Base-by-base conservation (phyloP, 495 filamentous ascomycete genomes). In the Aspergillus ellipticus region DNA sequence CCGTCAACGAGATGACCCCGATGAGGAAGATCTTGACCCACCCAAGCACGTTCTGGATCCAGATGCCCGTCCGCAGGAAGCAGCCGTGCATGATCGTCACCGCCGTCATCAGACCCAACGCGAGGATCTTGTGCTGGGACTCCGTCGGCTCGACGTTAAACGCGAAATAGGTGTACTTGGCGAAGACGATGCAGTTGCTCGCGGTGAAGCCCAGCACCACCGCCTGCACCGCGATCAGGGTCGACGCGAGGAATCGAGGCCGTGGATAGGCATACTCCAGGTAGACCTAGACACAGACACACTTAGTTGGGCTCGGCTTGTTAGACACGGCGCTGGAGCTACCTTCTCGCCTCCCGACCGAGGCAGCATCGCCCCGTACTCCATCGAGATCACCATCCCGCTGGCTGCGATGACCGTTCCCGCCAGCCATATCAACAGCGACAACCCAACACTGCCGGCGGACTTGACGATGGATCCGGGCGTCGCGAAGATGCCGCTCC, bases 401-500 rank as follows among this genome's bases (percentile, higher is more conserved):
- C 78, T 86, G 20, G 75, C 80, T 3, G 83, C 75, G 6, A 89
- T 72, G 8, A 84, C 51, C 0, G 85, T 82, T 4, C 86, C 87
- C 0, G 80, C 71, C 2, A 86, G 52, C 88, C 87, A 92, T 19
- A 90, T 58, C 17, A 80, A 56, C 3, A 90, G 60, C 0, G 83
- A 79, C 16, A 89, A 67, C 2, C 87, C 88, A 5, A 88, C 72
- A 57, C 87, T 90, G 0, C 88, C 87, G 10, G 82, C 79, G 0
- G 83, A 83, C 22, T 78, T 75, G n/a, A 85, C 71, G 53, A 92
- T 88, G 10, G 80, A 75, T 10, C 86, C 86, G 0, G 87, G 87
- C 0, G 85, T 89, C 3, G 87, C 85, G 63, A 90, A 92, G 56
- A 92, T 88, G 28, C 87, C 88, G 60, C 79, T 83, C 0, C 89